Evolutionary conservation across 2,329 filamentous ascomycete genomes (phyloP), one percentile per base, ranked within the genome.

Genomic region (Trichoderma koningii): DNA sequence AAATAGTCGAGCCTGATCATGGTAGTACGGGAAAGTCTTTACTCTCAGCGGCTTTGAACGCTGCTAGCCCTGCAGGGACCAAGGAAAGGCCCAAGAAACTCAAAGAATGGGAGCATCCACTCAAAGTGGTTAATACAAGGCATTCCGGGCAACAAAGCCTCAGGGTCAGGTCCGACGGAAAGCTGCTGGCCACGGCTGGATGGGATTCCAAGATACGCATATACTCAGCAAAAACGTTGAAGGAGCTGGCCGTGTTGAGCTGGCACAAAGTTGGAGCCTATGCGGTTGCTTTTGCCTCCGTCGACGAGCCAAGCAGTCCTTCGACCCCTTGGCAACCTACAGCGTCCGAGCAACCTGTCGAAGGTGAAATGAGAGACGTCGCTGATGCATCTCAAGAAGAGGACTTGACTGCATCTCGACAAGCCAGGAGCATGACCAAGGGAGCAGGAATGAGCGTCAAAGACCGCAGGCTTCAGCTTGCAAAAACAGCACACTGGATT

Each of bases 241-340:
- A 89, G 72, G 93, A 98, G 76, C 77, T 98, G 12, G 95, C 94
- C 0, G 92, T 97, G 63, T 79, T 98, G 68, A 96, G 96, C 76
- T 98, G 94, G 94, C 95, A 98, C 76, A 88, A 89, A 70, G 89
- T 91, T 38, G 93, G 93, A 1, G 93, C 92, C 69, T 97, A 95
- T 77, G 86, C 91, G 3, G 84, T 91, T 19, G 88, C 87, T 0
- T 96, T 98, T 79, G 88, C 85, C 1, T 72, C 77, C 26, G 69
- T 86, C 0, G 68, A 66, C 7, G 55, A 55, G 21, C 67, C 63
- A 14, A 55, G 4, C 34, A 14, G 12, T 21, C 21, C 51, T 44
- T 17, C 5, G 6, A 68, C 63, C 19, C 55, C n/a, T 21, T 9
- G 23, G 28, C 12, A 47, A 2, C 15, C 15, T 5, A 12, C 48